These are phyloP conservation scores for Carex littledalei DNA, from an alignment of 176 grass and related monocot genomes.

Conservation along the genomic window DNA sequence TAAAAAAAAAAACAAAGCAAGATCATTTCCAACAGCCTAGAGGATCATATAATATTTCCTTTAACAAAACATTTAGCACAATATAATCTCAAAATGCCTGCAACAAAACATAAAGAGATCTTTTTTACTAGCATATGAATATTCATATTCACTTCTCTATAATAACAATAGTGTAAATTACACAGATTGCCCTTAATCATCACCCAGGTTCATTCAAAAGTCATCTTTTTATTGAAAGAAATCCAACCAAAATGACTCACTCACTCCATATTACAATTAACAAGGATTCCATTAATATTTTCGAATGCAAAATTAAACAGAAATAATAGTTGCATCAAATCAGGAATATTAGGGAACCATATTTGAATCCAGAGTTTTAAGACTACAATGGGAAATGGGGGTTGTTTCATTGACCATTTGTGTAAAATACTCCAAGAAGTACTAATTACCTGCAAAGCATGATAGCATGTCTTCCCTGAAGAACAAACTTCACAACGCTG, in stretches of 20 bases:
- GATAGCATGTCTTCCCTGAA: conserved; percentile 86
- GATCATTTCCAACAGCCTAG: background rate
- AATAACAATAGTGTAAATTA: background rate
- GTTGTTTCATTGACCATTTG: background rate
- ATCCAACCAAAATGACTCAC: background rate
- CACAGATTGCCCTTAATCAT: background rate
- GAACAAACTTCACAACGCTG: conserved; percentile 78
- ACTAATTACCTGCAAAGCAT: conserved; percentile 78
- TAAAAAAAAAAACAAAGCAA: background rate
- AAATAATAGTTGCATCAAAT: background rate
- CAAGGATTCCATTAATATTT: background rate
- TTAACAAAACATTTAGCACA: background rate
- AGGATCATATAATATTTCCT: background rate
- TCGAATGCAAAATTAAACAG: background rate
- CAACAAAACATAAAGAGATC: background rate
- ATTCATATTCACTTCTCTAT: background rate
- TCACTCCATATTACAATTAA: conserved; percentile 3
- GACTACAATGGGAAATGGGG: background rate
- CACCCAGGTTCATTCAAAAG: background rate
- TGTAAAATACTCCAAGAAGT: background rate
- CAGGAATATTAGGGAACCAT: background rate
- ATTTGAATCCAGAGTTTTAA: background rate
- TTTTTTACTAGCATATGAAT: background rate
- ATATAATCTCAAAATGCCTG: background rate
- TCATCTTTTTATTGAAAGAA: background rate